Evolutionary conservation across 768 basidiomycete species (phyloP).

Genomic region (Thelephora aurantiotincta): DNA sequence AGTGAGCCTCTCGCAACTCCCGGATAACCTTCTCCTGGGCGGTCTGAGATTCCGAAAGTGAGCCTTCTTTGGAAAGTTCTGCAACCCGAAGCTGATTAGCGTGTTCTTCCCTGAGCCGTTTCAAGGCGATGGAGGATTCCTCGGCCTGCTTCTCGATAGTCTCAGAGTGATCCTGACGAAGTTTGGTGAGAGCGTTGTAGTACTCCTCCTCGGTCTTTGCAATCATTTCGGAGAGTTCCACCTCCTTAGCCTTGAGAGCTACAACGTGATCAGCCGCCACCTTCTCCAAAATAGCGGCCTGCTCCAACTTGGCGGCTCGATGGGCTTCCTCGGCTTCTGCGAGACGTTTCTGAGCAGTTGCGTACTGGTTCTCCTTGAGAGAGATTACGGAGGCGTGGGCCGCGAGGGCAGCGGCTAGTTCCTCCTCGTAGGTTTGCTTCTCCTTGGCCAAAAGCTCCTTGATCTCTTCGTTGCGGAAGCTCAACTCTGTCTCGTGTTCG

Average conservation of each 20-base stretch:
- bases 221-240: conserved; percentile 38
- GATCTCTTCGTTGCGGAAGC: conserved; percentile 39
- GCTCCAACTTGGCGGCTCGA: conserved; percentile 33
- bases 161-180: conserved; percentile 59
- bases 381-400: conserved; percentile 42
- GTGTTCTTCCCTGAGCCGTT: conserved; percentile 66
- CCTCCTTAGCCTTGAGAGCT: conserved; percentile 44
- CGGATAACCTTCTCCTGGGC: conserved; percentile 46
- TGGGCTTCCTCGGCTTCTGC: conserved; percentile 39
- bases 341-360: conserved; percentile 30
- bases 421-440: conserved; percentile 37
- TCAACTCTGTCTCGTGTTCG: conserved; percentile 27
- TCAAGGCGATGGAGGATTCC: conserved; percentile 48
- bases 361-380: conserved; percentile 46
- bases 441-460: conserved; percentile 34
- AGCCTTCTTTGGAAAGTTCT: conserved; percentile 64
- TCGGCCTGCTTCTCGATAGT: conserved; percentile 45
- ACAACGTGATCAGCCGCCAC: conserved; percentile 39
- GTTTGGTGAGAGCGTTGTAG: conserved; percentile 65
- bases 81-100: conserved; percentile 55
- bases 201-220: conserved; percentile 70
- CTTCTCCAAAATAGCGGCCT: conserved; percentile 36
- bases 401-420: conserved; percentile 28
- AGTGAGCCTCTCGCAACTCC: conserved; percentile 61
- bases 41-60: conserved; percentile 60